Evolutionary conservation across 2,329 filamentous ascomycete genomes (phyloP).

Genomic region (Paecilomyces sp.): DNA sequence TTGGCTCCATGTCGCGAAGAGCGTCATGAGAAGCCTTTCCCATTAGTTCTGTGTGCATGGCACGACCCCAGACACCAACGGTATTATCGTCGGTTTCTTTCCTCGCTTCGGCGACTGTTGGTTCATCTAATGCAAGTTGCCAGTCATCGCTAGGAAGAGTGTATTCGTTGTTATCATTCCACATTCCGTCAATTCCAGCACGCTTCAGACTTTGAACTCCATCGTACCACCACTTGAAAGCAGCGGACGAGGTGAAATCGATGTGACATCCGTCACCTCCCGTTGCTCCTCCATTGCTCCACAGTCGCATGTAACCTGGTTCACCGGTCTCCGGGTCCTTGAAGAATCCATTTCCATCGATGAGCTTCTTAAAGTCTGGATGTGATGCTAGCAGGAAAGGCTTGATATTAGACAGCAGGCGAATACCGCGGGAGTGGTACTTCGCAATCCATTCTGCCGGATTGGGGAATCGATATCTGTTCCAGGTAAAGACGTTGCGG

Average conservation of each 20-base stretch:
- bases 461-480: slow-evolving; percentile 61
- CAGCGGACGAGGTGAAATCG: slow-evolving; percentile 62
- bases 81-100: slow-evolving; percentile 37
- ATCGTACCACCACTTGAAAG: slow-evolving; percentile 65
- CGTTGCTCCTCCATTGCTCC: slow-evolving; percentile 66
- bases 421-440: slow-evolving; percentile 58
- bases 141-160: slow-evolving; percentile 59
- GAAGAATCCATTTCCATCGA: slow-evolving; percentile 56
- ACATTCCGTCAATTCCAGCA: slow-evolving; percentile 64
- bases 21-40: slow-evolving; percentile 65
- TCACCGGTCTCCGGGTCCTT: slow-evolving; percentile 48
- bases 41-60: slow-evolving; percentile 63
- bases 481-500: slow-evolving; percentile 67
- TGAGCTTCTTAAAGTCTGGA: slow-evolving; percentile 57
- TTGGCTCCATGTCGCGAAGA: slow-evolving; percentile 50
- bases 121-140: slow-evolving; percentile 51
- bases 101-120: slow-evolving; percentile 29
- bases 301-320: slow-evolving; percentile 55
- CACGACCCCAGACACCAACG: slow-evolving; percentile 63
- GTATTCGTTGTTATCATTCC: slow-evolving; percentile 77
- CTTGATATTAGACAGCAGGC: slow-evolving; percentile 65
- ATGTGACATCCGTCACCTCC: slow-evolving; percentile 65
- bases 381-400: slow-evolving; percentile 63
- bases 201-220: slow-evolving; percentile 57
- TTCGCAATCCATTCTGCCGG: slow-evolving; percentile 57